Conservation (phyloP, 2,329 filamentous ascomycete species). For the Arthrobotrys conoides region DNA sequence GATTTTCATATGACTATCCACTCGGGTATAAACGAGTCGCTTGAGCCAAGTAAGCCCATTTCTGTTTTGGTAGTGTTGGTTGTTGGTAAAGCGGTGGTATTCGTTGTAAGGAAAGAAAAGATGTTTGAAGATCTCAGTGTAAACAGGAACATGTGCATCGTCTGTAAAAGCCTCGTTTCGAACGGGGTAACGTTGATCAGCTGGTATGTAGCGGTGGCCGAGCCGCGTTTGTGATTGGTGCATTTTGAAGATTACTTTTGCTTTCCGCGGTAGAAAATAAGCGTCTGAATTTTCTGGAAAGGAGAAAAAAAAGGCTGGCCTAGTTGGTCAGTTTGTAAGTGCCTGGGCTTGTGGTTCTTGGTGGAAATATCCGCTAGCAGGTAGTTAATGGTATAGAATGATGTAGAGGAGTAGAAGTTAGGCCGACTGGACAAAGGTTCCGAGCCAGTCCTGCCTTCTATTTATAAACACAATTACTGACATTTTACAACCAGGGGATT, state of each 20-base stretch:
- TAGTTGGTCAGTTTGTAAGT: neutral
- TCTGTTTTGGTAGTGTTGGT: conserved; percentile 15
- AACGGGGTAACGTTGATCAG: neutral
- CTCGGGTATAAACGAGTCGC: conserved; percentile 23
- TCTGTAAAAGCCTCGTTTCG: neutral
- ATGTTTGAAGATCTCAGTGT: conserved; percentile 32
- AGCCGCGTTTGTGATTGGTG: neutral
- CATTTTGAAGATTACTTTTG: neutral
- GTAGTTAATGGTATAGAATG: neutral
- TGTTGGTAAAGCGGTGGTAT: conserved; percentile 10
- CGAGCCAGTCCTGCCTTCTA: conserved; percentile 27
- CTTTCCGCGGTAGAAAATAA: neutral
- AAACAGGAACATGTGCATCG: neutral
- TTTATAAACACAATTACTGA: conserved; percentile 37
- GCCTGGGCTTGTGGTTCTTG: neutral
- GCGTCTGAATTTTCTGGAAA: neutral
- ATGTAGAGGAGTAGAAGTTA: neutral
- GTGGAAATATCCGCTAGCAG: neutral
- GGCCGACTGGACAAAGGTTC: conserved; percentile 32
- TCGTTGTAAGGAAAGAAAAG: conserved; percentile 42
- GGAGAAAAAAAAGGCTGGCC: neutral
- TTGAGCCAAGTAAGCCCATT: conserved; percentile 28
- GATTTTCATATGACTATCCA: conserved; percentile 11
- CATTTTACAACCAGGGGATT: neutral
- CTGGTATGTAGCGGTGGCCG: conserved; percentile 17